phyloP scores from a whole-genome alignment of 2,329 filamentous ascomycete genomes.

The Immersiporthe knoxdaviesiana region DNA sequence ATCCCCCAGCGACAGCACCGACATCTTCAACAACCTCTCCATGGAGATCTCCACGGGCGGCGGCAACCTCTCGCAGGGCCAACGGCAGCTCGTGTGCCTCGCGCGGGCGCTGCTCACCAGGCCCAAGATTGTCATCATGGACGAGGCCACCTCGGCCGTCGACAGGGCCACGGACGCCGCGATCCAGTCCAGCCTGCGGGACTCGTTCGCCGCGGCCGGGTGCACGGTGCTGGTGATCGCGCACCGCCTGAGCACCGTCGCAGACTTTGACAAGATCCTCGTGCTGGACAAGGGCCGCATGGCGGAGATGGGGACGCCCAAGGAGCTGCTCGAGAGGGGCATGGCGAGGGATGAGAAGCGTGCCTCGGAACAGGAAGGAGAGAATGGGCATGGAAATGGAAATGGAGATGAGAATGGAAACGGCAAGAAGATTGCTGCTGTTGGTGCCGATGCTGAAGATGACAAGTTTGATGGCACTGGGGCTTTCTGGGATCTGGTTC shows the following conservation, averaged over 20 bases:
- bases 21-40: slow-evolving; percentile 40
- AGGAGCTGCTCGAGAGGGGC: slow-evolving; percentile 45
- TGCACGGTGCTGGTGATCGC: slow-evolving; percentile 57
- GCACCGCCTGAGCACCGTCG: slow-evolving; percentile 48
- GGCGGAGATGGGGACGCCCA: slow-evolving; percentile 46
- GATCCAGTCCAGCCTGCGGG: slow-evolving; percentile 60
- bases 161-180: slow-evolving; percentile 60
- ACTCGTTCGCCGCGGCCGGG: slow-evolving; percentile 49
- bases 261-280: slow-evolving; percentile 54
- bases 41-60: slow-evolving; percentile 40
- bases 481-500: slow-evolving; percentile 38
- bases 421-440: slow-evolving; percentile 15
- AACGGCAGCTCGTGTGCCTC: slow-evolving; percentile 53
- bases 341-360: slow-evolving; percentile 36
- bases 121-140: slow-evolving; percentile 47
- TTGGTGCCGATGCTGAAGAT: slow-evolving; percentile 12
- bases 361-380: neutral
- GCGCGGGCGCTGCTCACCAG: slow-evolving; percentile 48
- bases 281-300: slow-evolving; percentile 53
- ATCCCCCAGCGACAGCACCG: slow-evolving; percentile 26
- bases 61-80: slow-evolving; percentile 48
- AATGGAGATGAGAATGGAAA: slow-evolving; percentile 22
- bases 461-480: slow-evolving; percentile 32
- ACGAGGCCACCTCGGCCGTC: slow-evolving; percentile 52
- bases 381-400: neutral